A percentile compares a stretch with the other conserved stretches of the same genome.
Conservation (phyloP, 1,284 basidiomycete genomes). For the Sanghuangporus weigelae region DNA sequence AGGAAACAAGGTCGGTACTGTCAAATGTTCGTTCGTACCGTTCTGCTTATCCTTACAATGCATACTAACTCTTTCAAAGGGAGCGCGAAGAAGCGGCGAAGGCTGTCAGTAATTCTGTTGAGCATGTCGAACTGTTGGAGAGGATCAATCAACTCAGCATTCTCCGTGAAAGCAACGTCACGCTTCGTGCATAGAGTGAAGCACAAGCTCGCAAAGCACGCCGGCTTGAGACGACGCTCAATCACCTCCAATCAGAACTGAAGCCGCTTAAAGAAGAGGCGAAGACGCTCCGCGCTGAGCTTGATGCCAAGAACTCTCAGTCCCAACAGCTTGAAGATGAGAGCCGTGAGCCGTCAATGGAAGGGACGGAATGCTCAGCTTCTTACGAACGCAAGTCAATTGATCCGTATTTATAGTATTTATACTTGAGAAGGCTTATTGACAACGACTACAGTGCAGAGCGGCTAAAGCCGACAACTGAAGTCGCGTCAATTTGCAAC, state of each 20-base stretch:
- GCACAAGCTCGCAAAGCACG: slow-evolving; percentile 57
- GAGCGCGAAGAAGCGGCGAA: slow-evolving; percentile 75
- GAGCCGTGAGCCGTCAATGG: slow-evolving; percentile 70
- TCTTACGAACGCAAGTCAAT: slow-evolving; percentile 59
- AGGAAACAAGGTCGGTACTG: slow-evolving; percentile 62
- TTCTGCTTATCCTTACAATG: neutral
- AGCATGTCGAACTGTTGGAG: slow-evolving; percentile 82
- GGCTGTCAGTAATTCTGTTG: slow-evolving; percentile 64
- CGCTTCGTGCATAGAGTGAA: slow-evolving; percentile 75
- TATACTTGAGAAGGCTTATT: neutral
- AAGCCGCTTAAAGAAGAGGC: slow-evolving; percentile 75
- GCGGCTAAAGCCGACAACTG: too few species aligned
- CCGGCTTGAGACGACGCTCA: slow-evolving; percentile 61
- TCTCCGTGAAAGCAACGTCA: slow-evolving; percentile 84
- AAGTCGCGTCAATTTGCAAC: too few species aligned
- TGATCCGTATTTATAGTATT: neutral
- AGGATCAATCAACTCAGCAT: slow-evolving; percentile 86
- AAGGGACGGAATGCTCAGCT: slow-evolving; percentile 80
- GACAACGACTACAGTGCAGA: neutral
- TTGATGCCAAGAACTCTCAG: slow-evolving; percentile 66
- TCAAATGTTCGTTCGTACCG: slow-evolving; percentile 45
- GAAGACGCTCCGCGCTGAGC: slow-evolving; percentile 64
- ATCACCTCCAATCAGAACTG: slow-evolving; percentile 55
- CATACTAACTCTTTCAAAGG: slow-evolving; percentile 32
- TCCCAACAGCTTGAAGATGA: slow-evolving; percentile 65